Conservation (phyloP, 1,284 basidiomycete genomes). For the Tilletiaria anomala region DNA sequence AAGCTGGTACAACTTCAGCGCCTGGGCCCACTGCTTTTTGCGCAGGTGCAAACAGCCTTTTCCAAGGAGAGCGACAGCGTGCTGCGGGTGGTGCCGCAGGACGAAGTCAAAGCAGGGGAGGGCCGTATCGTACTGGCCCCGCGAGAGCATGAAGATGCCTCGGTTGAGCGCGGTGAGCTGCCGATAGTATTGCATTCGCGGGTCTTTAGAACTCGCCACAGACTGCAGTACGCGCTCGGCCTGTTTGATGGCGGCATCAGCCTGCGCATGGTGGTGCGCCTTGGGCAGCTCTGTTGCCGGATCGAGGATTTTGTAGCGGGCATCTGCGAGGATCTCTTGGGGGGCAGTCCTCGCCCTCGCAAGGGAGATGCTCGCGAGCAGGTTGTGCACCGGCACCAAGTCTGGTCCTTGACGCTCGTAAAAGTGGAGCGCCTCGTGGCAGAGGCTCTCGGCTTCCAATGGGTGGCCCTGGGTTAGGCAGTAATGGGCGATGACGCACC, state of each 20-base stretch:
- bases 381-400: neutral
- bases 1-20: conserved; percentile 31
- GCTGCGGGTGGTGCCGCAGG: conserved; percentile 7
- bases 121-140: neutral
- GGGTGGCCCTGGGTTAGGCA: neutral
- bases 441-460: neutral
- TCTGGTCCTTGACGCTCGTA: neutral
- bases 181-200: no score
- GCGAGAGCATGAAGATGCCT: neutral
- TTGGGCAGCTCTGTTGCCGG: no score
- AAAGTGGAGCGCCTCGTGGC: neutral
- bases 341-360: neutral
- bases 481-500: neutral
- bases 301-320: neutral
- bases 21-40: conserved; percentile 18
- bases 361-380: neutral
- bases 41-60: conserved; percentile 32
- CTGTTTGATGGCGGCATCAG: no score
- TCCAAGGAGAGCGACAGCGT: conserved; percentile 30
- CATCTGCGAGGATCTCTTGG: neutral
- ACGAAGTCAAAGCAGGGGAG: neutral
- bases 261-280: no score
- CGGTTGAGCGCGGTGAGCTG: neutral
- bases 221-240: no score
- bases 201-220: no score